These are phyloP conservation scores for Crepidotus sp. DNA, from an alignment of 1,284 basidiomycete species.

Conservation along the genomic window DNA sequence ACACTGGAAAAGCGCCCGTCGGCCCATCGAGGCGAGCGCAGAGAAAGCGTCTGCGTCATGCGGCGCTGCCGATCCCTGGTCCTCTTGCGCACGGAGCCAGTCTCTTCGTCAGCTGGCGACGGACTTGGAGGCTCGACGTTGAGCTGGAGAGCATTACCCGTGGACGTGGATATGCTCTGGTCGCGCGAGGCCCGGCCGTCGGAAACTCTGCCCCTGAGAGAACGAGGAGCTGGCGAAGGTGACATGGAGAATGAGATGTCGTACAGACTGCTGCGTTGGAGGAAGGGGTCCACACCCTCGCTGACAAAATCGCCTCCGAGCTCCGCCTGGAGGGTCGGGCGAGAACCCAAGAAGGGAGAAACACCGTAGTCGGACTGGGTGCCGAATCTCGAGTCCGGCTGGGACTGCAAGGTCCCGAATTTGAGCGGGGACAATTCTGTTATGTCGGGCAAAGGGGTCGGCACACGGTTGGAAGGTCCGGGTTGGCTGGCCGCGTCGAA, in stretches of 20 bases:
- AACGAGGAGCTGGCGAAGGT: conserved; percentile 28
- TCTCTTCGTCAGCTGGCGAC: conserved; percentile 12
- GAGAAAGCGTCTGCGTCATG: conserved; percentile 46
- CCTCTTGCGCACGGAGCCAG: conserved; percentile 9
- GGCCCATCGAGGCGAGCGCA: conserved; percentile 46
- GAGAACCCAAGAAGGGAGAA: conserved; percentile 9
- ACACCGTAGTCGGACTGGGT: background rate
- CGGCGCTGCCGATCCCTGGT: conserved; percentile 28
- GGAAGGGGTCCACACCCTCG: conserved; percentile 30
- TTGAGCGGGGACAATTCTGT: conserved; percentile 14
- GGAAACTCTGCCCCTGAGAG: conserved; percentile 3
- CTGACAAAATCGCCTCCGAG: conserved; percentile 43
- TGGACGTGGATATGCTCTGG: background rate
- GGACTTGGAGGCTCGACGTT: conserved; percentile 35
- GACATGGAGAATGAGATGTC: conserved; percentile 34
- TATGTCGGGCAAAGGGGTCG: background rate
- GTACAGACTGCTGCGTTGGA: conserved; percentile 44
- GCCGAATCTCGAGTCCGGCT: background rate
- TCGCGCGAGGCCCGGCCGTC: conserved; percentile 12
- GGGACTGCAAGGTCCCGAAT: conserved; percentile 6
- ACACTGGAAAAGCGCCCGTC: conserved; percentile 36
- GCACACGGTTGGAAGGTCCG: conserved; percentile 7
- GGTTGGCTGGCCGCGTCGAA: conserved; percentile 36
- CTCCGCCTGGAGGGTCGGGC: conserved; percentile 50
- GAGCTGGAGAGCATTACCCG: conserved; percentile 24